A percentile compares a stretch with the other conserved stretches of the same genome.
Evolutionary conservation across 176 grass and related monocot genomes (phyloP).

Genomic region (Melocanna baccifera): DNA sequence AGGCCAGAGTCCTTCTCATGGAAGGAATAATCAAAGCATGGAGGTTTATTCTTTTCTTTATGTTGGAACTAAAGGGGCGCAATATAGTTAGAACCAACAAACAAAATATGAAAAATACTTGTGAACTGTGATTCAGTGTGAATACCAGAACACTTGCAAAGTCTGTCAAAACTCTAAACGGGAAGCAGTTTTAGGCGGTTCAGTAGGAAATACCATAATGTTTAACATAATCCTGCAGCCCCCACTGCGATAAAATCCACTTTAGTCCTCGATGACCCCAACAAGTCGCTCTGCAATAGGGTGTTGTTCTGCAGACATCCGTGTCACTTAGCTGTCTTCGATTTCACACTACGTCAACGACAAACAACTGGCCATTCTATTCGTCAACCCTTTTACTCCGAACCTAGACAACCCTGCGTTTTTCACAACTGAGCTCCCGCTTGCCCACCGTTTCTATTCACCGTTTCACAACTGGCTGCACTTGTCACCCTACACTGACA

Average conservation of each 20-base stretch:
- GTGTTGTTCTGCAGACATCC: neutral
- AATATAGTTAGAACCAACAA: too few species aligned
- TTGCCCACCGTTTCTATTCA: neutral
- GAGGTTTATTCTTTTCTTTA: neutral
- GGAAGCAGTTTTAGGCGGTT: too few species aligned
- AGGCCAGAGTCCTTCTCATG: neutral
- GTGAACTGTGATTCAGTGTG: too few species aligned
- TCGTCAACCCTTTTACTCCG: conserved; percentile 30
- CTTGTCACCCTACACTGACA: neutral
- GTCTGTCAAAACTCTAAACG: too few species aligned
- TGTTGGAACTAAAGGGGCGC: too few species aligned
- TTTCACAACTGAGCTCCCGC: neutral
- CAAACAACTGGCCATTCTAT: conserved; percentile 1
- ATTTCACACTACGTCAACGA: neutral
- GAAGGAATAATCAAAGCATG: neutral
- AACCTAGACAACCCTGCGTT: conserved; percentile 2
- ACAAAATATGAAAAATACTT: too few species aligned
- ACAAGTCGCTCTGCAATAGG: neutral
- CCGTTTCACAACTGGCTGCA: too few species aligned
- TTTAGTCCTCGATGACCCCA: too few species aligned
- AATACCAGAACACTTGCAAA: too few species aligned
- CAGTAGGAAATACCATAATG: too few species aligned
- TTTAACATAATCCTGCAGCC: too few species aligned
- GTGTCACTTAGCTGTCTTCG: neutral
- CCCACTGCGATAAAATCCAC: neutral